A percentile compares a stretch with the other conserved stretches of the same genome.
Conservation (phyloP, 352 stramenopile genomes). For the Globisporangium orthogonon region DNA sequence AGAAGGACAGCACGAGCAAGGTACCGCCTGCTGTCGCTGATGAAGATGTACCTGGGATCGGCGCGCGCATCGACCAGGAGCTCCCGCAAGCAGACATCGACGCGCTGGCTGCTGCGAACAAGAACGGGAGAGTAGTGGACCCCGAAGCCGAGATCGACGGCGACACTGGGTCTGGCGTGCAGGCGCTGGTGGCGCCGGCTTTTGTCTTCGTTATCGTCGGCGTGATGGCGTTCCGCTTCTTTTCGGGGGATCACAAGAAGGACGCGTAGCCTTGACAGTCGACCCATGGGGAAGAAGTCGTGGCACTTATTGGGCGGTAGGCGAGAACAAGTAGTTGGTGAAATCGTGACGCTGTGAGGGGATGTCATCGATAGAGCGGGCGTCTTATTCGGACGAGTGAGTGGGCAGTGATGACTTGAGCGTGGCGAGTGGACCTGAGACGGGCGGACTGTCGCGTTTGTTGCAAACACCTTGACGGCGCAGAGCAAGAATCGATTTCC, state of each 20-base stretch:
- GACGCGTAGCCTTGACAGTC: conserved; percentile 22
- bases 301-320: too few species aligned
- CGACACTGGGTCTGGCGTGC: conserved; percentile 15
- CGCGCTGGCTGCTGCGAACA: conserved; percentile 6
- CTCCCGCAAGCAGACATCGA: conserved; percentile 4
- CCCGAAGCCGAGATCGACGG: neutral
- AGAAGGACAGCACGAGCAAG: conserved; percentile 18
- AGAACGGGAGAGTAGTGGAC: neutral
- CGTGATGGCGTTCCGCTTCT: conserved; percentile 35
- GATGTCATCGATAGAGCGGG: too few species aligned
- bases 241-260: conserved; percentile 74
- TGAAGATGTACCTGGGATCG: conserved; percentile 60
- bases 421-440: too few species aligned
- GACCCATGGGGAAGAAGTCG: too few species aligned
- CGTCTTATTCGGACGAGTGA: too few species aligned
- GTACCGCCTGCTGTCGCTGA: conserved; percentile 13
- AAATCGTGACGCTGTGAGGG: too few species aligned
- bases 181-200: conserved; percentile 41
- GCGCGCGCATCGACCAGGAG: conserved; percentile 27
- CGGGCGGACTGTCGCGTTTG: too few species aligned
- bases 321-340: too few species aligned
- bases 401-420: too few species aligned
- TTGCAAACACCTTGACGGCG: too few species aligned
- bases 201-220: conserved; percentile 44
- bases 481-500: too few species aligned